Conservation (phyloP, 2,329 filamentous ascomycete species). For the Paraphaeosphaeria minitans region DNA sequence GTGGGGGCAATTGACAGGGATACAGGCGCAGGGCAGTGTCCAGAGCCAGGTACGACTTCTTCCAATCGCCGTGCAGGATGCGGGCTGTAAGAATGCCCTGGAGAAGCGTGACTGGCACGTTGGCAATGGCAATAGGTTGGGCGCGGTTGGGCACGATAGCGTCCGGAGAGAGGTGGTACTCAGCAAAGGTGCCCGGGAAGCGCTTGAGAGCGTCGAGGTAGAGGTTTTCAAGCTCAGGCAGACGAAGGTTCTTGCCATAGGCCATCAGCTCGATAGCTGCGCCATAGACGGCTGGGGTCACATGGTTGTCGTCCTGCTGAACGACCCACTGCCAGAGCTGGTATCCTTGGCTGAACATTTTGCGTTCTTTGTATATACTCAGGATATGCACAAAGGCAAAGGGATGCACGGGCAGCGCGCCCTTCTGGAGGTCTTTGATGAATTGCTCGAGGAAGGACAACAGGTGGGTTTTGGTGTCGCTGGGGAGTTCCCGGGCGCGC, state of each 20-base stretch:
- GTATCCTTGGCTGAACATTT: constrained; percentile 45
- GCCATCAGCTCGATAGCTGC: constrained; percentile 57
- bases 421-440: constrained; percentile 47
- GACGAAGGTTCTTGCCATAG: constrained; percentile 42
- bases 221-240: constrained; percentile 52
- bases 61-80: constrained; percentile 52
- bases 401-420: constrained; percentile 43
- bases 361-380: constrained; percentile 53
- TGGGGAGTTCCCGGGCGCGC: constrained; percentile 25
- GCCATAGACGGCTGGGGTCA: constrained; percentile 53
- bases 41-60: constrained; percentile 55
- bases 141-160: constrained; percentile 53
- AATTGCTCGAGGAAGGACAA: constrained; percentile 46
- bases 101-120: constrained; percentile 51
- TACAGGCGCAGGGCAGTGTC: constrained; percentile 56
- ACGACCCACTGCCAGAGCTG: constrained; percentile 57
- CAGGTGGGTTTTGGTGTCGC: constrained; percentile 14
- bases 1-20: constrained; percentile 48
- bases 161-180: constrained; percentile 54
- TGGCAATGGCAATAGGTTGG: constrained; percentile 35
- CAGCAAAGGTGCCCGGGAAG: constrained; percentile 54
- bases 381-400: constrained; percentile 54
- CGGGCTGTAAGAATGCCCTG: constrained; percentile 57
- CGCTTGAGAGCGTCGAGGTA: constrained; percentile 53
- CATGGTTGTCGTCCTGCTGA: constrained; percentile 48